Conservation (phyloP, 306 rosid genomes). For the Inga leiocalycina region DNA sequence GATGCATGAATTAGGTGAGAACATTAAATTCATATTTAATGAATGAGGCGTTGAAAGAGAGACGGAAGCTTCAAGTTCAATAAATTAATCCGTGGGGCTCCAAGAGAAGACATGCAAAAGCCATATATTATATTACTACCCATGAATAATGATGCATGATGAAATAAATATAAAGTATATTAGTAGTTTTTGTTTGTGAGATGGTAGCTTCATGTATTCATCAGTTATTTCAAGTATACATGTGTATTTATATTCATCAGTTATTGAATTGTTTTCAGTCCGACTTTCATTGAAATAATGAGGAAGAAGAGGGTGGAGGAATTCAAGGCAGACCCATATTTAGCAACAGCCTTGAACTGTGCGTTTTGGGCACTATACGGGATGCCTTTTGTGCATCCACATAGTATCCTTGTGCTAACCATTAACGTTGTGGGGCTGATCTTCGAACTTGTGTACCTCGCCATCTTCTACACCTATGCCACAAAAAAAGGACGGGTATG, state of each 20-base stretch:
- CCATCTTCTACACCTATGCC: conserved; percentile 48
- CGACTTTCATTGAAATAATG: conserved; percentile 57
- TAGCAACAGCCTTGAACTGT: conserved; percentile 70
- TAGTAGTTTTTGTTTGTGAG: neutral
- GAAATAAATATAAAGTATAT: neutral
- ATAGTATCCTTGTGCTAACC: conserved; percentile 63
- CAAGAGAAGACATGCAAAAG: neutral
- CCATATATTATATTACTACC: neutral
- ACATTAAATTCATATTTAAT: neutral
- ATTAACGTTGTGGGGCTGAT: conserved; percentile 64
- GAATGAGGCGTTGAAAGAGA: neutral
- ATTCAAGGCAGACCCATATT: conserved; percentile 65
- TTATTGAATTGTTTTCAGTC: conserved; percentile 42
- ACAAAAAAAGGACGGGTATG: conserved; percentile 48
- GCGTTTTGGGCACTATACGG: conserved; percentile 76
- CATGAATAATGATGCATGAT: neutral
- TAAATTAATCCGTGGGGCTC: neutral
- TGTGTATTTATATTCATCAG: neutral
- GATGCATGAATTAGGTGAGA: neutral
- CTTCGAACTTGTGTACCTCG: conserved; percentile 54
- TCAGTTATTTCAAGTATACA: neutral
- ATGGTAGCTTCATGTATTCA: neutral
- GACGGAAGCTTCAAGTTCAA: neutral
- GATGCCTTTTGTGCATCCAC: conserved; percentile 69
- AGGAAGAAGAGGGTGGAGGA: conserved; percentile 66